Evolutionary conservation across 208 protist species (phyloP).

Genomic region (Trypanosoma rangeli): DNA sequence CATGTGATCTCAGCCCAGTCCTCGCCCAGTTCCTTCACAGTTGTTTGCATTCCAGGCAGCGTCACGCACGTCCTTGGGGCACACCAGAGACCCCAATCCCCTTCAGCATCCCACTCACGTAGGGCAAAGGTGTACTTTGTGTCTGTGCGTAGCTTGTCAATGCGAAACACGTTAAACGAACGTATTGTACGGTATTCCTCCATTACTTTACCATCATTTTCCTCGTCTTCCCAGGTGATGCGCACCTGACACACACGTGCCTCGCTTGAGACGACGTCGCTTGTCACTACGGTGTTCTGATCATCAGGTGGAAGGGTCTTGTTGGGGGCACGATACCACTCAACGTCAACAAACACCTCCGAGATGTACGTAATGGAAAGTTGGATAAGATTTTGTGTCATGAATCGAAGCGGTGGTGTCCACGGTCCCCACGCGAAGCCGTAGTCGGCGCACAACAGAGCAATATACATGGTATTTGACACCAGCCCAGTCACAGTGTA

Average conservation of each 20-base stretch:
- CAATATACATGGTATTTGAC: slow-evolving; percentile 88
- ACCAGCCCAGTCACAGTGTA: slow-evolving; percentile 76
- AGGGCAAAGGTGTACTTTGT: slow-evolving; percentile 90
- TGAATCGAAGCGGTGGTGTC: slow-evolving; percentile 82
- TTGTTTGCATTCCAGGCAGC: slow-evolving; percentile 65
- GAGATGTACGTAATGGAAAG: slow-evolving; percentile 87
- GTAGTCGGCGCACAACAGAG: slow-evolving; percentile 81
- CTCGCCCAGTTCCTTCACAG: slow-evolving; percentile 76
- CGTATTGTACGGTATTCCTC: slow-evolving; percentile 78
- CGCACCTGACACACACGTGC: slow-evolving; percentile 77
- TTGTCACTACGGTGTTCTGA: slow-evolving; percentile 55
- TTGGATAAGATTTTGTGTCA: slow-evolving; percentile 92
- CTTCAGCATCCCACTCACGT: slow-evolving; percentile 88
- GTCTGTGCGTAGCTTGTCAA: slow-evolving; percentile 76
- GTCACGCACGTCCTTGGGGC: slow-evolving; percentile 78
- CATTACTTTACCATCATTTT: slow-evolving; percentile 29
- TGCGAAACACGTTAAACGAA: slow-evolving; percentile 74
- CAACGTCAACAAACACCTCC: slow-evolving; percentile 89
- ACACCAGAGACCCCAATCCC: slow-evolving; percentile 91
- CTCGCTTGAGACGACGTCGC: slow-evolving; percentile 51
- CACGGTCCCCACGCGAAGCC: slow-evolving; percentile 76
- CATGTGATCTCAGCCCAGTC: slow-evolving; percentile 73
- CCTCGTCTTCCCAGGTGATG: slow-evolving; percentile 61
- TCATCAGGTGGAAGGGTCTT: slow-evolving; percentile 62
- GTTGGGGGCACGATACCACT: slow-evolving; percentile 86